phyloP scores from a whole-genome alignment of 192 early-diverging fungal species.

The Mycoemilia scoparia region DNA sequence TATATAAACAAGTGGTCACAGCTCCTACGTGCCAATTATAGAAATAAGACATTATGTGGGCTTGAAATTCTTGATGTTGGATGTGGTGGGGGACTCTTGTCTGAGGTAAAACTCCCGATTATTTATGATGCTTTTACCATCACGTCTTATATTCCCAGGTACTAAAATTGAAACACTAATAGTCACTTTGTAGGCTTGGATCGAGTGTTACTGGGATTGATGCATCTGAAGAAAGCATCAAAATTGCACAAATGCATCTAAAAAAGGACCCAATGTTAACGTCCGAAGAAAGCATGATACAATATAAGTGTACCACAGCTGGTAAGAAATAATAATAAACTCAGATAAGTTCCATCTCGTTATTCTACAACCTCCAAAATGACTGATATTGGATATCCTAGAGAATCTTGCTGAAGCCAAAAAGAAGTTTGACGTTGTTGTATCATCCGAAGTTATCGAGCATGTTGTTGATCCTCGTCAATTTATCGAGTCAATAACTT shows the following conservation, averaged over 20 bases:
- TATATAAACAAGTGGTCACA: conserved; percentile 47
- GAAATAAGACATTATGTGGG: neutral
- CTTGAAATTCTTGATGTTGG: conserved; percentile 67
- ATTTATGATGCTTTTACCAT: neutral
- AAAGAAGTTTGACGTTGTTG: conserved; percentile 57
- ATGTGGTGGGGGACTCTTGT: conserved; percentile 82
- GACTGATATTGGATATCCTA: no score
- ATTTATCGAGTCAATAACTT: conserved; percentile 49
- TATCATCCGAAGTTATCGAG: conserved; percentile 82
- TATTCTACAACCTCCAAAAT: no score
- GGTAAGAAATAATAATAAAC: conserved; percentile 26
- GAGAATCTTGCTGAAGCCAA: conserved; percentile 37
- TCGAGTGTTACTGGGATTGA: conserved; percentile 59
- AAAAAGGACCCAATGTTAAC: conserved; percentile 43
- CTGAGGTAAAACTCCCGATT: no score
- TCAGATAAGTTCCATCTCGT: conserved; percentile 5
- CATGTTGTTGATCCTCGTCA: conserved; percentile 57
- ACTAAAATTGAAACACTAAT: no score
- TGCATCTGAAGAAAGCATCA: conserved; percentile 66
- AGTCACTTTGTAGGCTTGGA: conserved; percentile 62
- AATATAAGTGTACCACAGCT: conserved; percentile 42
- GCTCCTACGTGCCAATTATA: neutral
- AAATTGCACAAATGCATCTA: conserved; percentile 58
- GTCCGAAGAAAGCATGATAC: conserved; percentile 27
- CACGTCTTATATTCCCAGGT: neutral